Conservation (phyloP, 345 rosid species). For the Erysimum cheiranthoides region DNA sequence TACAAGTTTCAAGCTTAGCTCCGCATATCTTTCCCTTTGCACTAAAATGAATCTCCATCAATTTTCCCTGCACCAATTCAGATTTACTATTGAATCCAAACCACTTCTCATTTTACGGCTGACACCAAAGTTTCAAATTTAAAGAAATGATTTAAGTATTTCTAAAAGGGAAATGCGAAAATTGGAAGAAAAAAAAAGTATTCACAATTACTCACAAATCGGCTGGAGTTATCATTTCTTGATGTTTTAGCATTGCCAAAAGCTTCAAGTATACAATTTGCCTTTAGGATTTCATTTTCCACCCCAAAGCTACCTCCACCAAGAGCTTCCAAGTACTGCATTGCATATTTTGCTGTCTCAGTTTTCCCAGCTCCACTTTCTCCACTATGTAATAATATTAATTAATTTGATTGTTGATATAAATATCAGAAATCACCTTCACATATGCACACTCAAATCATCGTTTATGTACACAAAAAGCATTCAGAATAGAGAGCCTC, state of each 20-base stretch:
- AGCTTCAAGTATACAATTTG: conserved; percentile 81
- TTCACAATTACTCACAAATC: conserved; percentile 62
- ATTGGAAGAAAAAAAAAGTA: neutral
- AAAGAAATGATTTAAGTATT: neutral
- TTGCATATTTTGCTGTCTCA: conserved; percentile 87
- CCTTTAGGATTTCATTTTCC: conserved; percentile 66
- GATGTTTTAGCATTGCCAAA: conserved; percentile 97
- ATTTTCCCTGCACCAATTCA: conserved; percentile 71
- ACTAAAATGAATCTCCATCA: conserved; percentile 83
- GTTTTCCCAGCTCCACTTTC: conserved; percentile 99
- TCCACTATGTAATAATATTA: conserved; percentile 60
- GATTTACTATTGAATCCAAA: conserved; percentile 20
- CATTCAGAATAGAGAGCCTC: conserved; percentile 8
- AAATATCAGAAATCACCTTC: conserved; percentile 1
- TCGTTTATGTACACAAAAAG: neutral
- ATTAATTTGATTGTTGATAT: neutral
- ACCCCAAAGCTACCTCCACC: conserved; percentile 75
- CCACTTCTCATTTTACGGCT: neutral
- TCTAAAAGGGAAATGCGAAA: neutral
- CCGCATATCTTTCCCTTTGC: conserved; percentile 76
- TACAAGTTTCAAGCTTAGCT: conserved; percentile 80
- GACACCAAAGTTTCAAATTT: neutral
- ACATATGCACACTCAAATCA: neutral
- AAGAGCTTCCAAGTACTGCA: conserved; percentile 86
- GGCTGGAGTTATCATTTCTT: conserved; percentile 84